These are phyloP conservation scores for Lachnellula subtilissima DNA, from an alignment of 2,329 filamentous ascomycete species.

Conservation along the genomic window DNA sequence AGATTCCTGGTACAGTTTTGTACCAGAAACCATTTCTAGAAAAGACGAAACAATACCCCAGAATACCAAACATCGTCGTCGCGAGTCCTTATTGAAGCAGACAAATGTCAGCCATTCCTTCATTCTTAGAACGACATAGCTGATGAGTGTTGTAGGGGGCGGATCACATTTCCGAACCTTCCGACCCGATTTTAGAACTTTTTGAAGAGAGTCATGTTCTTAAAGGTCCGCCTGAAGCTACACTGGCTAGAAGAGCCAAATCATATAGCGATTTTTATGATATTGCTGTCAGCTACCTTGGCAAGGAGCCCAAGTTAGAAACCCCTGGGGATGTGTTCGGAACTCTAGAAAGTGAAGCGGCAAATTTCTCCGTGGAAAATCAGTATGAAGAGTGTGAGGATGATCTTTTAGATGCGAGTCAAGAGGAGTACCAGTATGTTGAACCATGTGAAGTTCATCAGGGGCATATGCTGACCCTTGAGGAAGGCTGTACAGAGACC, in stretches of 20 bases:
- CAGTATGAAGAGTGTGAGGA: slow-evolving; percentile 58
- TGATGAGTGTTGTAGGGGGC: slow-evolving; percentile 44
- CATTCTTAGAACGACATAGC: slow-evolving; percentile 8
- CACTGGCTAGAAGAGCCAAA: slow-evolving; percentile 60
- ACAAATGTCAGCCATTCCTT: slow-evolving; percentile 49
- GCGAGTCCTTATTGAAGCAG: slow-evolving; percentile 65
- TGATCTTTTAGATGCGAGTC: slow-evolving; percentile 72
- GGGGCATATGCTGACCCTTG: not conserved
- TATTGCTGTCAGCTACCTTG: slow-evolving; percentile 52
- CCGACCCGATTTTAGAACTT: slow-evolving; percentile 53
- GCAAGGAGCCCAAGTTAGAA: slow-evolving; percentile 42
- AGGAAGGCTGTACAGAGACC: slow-evolving; percentile 68
- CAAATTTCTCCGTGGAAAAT: slow-evolving; percentile 50
- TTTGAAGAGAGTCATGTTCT: slow-evolving; percentile 52
- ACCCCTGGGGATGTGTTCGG: slow-evolving; percentile 17
- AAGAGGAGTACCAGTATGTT: slow-evolving; percentile 75
- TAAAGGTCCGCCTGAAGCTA: slow-evolving; percentile 61
- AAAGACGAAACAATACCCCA: slow-evolving; percentile 41
- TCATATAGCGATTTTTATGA: slow-evolving; percentile 77
- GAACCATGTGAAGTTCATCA: not conserved
- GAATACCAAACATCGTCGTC: slow-evolving; percentile 55
- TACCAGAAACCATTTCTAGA: slow-evolving; percentile 55
- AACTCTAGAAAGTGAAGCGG: slow-evolving; percentile 35
- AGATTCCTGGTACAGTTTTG: slow-evolving; percentile 78
- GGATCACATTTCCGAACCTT: slow-evolving; percentile 46